Percentiles rank a stretch among this genome's conserved stretches.
Evolutionary conservation across 1,284 basidiomycete species (phyloP).

Genomic region (Flammula alnicola): DNA sequence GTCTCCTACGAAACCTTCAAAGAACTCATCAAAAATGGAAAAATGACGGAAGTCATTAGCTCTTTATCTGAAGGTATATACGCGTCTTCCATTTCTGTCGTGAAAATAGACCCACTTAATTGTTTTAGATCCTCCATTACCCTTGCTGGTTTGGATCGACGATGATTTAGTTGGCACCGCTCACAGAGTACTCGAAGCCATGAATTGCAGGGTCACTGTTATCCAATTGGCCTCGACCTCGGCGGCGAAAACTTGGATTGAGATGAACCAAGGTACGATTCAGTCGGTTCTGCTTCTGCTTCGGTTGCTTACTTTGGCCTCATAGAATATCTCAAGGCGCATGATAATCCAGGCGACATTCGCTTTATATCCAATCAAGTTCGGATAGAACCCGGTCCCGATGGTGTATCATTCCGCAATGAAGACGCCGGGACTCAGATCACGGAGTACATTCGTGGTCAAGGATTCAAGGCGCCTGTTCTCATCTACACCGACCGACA

Average conservation of each 20-base stretch:
- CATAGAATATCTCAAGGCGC: conserved; percentile 15
- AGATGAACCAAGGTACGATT: not conserved
- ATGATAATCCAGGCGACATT: no score
- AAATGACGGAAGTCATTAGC: conserved; percentile 4
- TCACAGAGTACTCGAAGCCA: conserved; percentile 3
- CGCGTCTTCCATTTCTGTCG: not conserved
- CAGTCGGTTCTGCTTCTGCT: not conserved
- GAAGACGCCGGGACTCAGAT: no score
- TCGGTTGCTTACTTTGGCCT: not conserved
- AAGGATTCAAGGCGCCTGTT: no score
- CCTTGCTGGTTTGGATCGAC: conserved; percentile 7
- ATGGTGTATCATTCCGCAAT: no score
- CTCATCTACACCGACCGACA: no score
- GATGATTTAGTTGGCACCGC: no score
- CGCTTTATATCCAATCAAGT: no score
- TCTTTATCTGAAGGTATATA: conserved; percentile 2
- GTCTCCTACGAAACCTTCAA: conserved; percentile 6
- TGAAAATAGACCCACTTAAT: not conserved
- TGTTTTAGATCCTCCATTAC: not conserved
- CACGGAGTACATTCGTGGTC: no score
- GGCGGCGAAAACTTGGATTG: not conserved
- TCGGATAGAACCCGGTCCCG: no score
- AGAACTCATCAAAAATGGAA: conserved; percentile 1
- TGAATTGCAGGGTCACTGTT: not conserved
- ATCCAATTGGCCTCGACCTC: conserved; percentile 1